Conservation (phyloP, 768 basidiomycete species). For the Leccinum variicolor region DNA sequence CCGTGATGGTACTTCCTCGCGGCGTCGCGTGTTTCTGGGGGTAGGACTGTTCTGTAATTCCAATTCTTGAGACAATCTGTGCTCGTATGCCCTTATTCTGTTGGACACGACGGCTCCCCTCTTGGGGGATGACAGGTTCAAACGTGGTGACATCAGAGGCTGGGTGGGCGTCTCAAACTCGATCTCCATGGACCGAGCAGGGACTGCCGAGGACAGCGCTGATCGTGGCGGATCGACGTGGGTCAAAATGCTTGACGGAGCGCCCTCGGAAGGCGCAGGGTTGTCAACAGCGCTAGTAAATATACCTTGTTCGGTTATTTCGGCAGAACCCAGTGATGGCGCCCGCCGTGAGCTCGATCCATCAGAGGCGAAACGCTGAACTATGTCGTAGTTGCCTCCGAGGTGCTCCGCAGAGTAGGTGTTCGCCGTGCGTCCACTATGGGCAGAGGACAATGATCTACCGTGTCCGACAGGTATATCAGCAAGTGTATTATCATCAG, state of each 20-base stretch:
- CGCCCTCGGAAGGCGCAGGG: slow-evolving; percentile 7
- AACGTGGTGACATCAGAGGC: neutral
- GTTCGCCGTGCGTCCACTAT: slow-evolving; percentile 60
- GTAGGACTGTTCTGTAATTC: slow-evolving; percentile 34
- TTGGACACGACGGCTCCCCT: slow-evolving; percentile 39
- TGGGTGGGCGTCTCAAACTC: slow-evolving; percentile 2
- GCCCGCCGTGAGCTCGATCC: slow-evolving; percentile 24
- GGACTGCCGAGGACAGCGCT: slow-evolving; percentile 6
- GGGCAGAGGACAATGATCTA: slow-evolving; percentile 43
- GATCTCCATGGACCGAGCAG: neutral
- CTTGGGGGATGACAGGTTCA: neutral
- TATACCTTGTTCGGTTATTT: slow-evolving; percentile 19
- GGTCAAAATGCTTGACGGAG: slow-evolving; percentile 5
- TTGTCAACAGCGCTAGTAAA: slow-evolving; percentile 3
- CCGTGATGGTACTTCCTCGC: slow-evolving; percentile 41
- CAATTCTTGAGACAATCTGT: slow-evolving; percentile 53
- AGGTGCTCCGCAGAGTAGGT: slow-evolving; percentile 66
- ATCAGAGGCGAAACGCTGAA: slow-evolving; percentile 45
- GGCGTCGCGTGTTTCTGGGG: slow-evolving; percentile 39
- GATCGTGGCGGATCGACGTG: slow-evolving; percentile 19
- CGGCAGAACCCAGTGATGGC: slow-evolving; percentile 24
- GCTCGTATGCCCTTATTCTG: slow-evolving; percentile 57
- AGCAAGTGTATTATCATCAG: slow-evolving; percentile 11
- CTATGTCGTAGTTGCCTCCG: slow-evolving; percentile 66
- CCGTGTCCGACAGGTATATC: slow-evolving; percentile 24